phyloP scores from a whole-genome alignment of 129 eudicot species.

The Pulicaria dysenterica region DNA sequence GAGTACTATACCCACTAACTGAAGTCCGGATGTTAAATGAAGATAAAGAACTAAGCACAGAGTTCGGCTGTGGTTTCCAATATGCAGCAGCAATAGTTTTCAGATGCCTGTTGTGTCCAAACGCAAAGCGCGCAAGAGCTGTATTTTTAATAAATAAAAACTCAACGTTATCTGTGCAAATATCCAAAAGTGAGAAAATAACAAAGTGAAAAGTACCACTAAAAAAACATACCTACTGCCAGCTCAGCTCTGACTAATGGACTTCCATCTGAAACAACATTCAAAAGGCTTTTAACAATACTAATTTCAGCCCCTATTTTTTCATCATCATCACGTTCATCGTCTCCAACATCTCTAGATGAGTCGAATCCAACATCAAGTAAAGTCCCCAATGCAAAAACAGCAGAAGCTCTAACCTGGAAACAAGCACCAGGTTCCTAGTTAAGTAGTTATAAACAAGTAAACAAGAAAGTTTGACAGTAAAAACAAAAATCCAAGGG shows the following conservation, averaged over 20 bases:
- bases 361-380: conserved; percentile 91
- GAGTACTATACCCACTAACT: conserved; percentile 73
- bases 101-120: conserved; percentile 88
- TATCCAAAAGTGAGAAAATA: not conserved
- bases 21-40: conserved; percentile 62
- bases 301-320: conserved; percentile 72
- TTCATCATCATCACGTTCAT: conserved; percentile 95
- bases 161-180: not conserved
- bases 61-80: conserved; percentile 81
- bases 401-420: conserved; percentile 99
- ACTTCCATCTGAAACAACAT: conserved; percentile 93
- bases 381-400: conserved; percentile 88
- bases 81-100: conserved; percentile 87
- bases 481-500: not conserved
- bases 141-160: conserved; percentile 30
- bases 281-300: conserved; percentile 75
- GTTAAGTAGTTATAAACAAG: conserved; percentile 2
- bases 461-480: not conserved
- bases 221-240: conserved; percentile 77
- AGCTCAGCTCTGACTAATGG: conserved; percentile 96
- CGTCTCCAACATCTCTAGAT: conserved; percentile 77
- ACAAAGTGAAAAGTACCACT: not conserved
- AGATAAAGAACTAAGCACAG: conserved; percentile 67
- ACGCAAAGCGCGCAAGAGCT: conserved; percentile 95
- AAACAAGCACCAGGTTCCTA: conserved; percentile 1